phyloP scores from a whole-genome alignment of 1,284 basidiomycete species.

The Irpex sp. region DNA sequence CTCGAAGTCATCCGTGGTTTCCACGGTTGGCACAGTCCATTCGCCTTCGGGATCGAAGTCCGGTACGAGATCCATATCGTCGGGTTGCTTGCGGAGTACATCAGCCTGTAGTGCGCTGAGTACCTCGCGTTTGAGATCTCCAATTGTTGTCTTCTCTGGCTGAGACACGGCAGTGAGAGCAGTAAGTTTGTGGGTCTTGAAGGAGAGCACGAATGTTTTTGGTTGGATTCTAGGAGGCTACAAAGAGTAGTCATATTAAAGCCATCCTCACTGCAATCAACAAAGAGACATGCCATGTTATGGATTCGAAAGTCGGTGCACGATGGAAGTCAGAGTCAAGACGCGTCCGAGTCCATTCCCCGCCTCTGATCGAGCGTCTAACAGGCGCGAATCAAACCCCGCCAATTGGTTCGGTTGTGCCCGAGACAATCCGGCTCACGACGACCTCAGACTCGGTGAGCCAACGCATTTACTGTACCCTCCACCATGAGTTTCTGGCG shows the following conservation, averaged over 20 bases:
- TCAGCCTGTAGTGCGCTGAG: slow-evolving; percentile 55
- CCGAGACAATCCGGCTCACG: slow-evolving; percentile 13
- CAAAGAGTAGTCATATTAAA: neutral
- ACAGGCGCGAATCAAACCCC: slow-evolving; percentile 6
- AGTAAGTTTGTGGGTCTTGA: slow-evolving; percentile 70
- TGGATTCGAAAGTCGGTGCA: neutral
- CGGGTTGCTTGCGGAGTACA: slow-evolving; percentile 24
- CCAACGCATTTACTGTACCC: slow-evolving; percentile 1
- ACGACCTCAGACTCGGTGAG: slow-evolving; percentile 7
- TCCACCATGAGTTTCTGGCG: slow-evolving; percentile 46
- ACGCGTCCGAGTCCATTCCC: neutral
- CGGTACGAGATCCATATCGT: slow-evolving; percentile 25
- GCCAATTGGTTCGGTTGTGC: slow-evolving; percentile 14
- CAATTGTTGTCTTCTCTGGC: slow-evolving; percentile 42
- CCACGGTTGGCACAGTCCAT: slow-evolving; percentile 39
- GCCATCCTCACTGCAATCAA: neutral
- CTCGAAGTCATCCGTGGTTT: slow-evolving; percentile 56
- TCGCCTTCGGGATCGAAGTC: slow-evolving; percentile 27
- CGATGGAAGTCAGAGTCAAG: neutral
- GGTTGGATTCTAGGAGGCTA: slow-evolving; percentile 36
- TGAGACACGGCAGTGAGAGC: slow-evolving; percentile 55
- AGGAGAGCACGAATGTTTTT: slow-evolving; percentile 59
- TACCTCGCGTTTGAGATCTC: slow-evolving; percentile 56
- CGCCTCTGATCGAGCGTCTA: neutral
- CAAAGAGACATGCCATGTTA: neutral